A percentile compares a stretch with the other conserved stretches of the same genome.
phyloP scores from a whole-genome alignment of 352 stramenopile genomes.

The Globisporangium cylindrosporum region DNA sequence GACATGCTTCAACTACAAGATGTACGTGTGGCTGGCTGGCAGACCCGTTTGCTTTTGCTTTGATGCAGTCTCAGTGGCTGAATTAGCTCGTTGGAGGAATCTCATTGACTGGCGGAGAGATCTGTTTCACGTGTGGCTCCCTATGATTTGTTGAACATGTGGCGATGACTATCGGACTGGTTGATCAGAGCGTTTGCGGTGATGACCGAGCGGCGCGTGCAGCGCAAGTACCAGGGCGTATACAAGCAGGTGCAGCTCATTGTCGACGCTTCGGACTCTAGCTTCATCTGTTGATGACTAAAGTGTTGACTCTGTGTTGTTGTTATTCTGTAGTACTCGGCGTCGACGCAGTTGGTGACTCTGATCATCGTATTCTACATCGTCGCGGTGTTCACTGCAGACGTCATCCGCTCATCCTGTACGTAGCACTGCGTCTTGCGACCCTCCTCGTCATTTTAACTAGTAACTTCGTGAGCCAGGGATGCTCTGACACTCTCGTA shows the following conservation, averaged over 20 bases:
- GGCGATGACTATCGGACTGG: background rate
- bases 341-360: slow-evolving; percentile 45
- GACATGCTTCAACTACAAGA: slow-evolving; percentile 9
- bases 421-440: background rate
- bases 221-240: slow-evolving; percentile 53
- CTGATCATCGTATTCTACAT: slow-evolving; percentile 57
- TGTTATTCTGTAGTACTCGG: slow-evolving; percentile 34
- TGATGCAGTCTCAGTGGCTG: background rate
- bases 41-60: background rate
- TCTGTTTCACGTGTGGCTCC: background rate
- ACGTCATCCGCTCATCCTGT: slow-evolving; percentile 18
- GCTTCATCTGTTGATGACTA: background rate
- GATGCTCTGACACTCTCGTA: background rate
- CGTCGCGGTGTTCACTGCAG: slow-evolving; percentile 37
- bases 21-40: background rate
- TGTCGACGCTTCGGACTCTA: no score
- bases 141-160: background rate
- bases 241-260: slow-evolving; percentile 39
- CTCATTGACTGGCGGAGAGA: background rate
- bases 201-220: slow-evolving; percentile 54
- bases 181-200: slow-evolving; percentile 33
- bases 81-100: background rate
- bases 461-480: no score
- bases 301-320: background rate
- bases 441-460: no score